These are phyloP conservation scores for Thozetella sp. DNA, from an alignment of 495 filamentous ascomycete species.

Conservation along the genomic window DNA sequence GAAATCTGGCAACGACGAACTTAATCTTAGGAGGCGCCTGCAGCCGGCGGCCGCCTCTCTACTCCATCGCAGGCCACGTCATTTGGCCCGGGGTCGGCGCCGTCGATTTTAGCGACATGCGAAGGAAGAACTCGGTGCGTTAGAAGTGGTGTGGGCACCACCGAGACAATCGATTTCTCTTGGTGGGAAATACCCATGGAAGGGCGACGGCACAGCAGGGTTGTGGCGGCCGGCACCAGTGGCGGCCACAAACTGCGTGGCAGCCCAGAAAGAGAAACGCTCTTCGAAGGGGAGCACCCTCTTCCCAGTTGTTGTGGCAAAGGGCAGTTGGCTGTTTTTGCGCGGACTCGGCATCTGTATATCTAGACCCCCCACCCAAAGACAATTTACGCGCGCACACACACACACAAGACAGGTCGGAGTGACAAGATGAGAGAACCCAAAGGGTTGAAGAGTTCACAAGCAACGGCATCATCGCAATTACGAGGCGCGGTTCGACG, in stretches of 20 bases:
- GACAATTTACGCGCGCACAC: no score
- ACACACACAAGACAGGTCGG: constrained; percentile 2
- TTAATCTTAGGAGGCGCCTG: constrained; percentile 11
- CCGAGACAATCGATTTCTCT: neutral
- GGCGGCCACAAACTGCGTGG: neutral
- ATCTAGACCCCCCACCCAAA: constrained; percentile 1
- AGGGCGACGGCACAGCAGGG: neutral
- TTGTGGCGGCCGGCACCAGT: neutral
- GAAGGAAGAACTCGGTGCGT: neutral
- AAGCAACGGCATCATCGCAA: constrained; percentile 2
- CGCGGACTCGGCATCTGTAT: constrained; percentile 8
- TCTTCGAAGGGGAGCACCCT: neutral
- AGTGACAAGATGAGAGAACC: constrained; percentile 1
- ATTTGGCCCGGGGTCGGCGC: neutral
- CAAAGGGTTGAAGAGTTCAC: constrained; percentile 4
- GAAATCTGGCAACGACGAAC: constrained; percentile 26
- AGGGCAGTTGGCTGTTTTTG: constrained; percentile 2
- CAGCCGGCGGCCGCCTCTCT: neutral
- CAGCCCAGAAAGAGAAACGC: neutral
- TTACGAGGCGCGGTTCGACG: neutral
- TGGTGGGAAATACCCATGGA: neutral
- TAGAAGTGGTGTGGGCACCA: neutral
- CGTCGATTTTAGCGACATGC: neutral
- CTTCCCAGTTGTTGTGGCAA: neutral
- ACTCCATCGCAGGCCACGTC: neutral